Percentiles rank a stretch among this genome's conserved stretches.
phyloP scores from a whole-genome alignment of 2,329 filamentous ascomycete species.

The Botrytis tulipae region DNA sequence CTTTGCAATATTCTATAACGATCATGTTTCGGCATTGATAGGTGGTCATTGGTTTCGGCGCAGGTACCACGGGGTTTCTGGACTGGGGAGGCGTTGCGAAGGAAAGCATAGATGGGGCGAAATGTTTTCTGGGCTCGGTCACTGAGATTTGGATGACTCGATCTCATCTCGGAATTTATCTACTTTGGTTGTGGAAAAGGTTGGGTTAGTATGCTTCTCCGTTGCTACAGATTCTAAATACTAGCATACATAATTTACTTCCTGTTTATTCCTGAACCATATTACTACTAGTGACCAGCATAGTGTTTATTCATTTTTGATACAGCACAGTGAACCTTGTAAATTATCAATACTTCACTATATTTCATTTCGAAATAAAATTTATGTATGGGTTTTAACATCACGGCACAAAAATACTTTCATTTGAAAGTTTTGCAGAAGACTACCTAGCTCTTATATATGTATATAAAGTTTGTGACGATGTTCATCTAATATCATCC shows the following conservation, averaged over 20 bases:
- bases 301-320: not conserved
- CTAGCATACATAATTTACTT: not conserved
- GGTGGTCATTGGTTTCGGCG: not conserved
- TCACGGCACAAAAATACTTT: not conserved
- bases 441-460: not conserved
- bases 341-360: not conserved
- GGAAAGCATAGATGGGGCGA: not conserved
- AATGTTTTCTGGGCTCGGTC: not conserved
- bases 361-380: not conserved
- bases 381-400: not conserved
- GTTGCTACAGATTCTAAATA: not conserved
- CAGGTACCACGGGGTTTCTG: not conserved
- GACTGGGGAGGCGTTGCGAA: not conserved
- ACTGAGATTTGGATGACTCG: not conserved
- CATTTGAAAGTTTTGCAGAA: not conserved
- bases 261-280: not conserved
- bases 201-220: not conserved
- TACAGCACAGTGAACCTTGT: not conserved
- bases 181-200: not conserved
- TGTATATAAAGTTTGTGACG: not conserved
- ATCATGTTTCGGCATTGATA: not conserved
- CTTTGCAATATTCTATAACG: too few species aligned
- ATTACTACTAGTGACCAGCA: not conserved
- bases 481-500: not conserved
- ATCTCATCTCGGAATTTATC: not conserved